Conservation (phyloP, 257 asterid species). For the Fraxinus anomala region DNA sequence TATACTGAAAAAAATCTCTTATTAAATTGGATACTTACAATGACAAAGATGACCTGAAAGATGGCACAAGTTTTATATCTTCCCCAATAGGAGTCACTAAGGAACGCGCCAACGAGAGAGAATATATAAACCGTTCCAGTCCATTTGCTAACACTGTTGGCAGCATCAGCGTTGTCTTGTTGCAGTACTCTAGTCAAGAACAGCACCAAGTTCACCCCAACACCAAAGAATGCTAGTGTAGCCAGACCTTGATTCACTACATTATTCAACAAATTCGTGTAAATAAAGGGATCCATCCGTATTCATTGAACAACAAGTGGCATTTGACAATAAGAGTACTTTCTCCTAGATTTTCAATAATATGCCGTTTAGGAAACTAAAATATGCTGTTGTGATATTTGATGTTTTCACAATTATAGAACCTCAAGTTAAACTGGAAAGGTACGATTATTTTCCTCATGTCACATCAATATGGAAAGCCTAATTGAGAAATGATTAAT, state of each 20-base stretch:
- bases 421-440: neutral
- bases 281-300: neutral
- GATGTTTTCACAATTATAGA: no score
- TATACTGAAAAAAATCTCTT: neutral
- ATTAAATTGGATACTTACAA: conserved; percentile 44
- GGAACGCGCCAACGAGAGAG: conserved; percentile 96
- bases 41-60: conserved; percentile 74
- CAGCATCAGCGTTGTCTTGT: conserved; percentile 86
- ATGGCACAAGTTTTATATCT: conserved; percentile 85
- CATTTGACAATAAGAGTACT: neutral
- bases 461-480: conserved; percentile 2
- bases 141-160: conserved; percentile 94
- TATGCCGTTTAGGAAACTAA: neutral
- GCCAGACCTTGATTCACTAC: conserved; percentile 96
- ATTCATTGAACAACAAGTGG: neutral
- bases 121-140: conserved; percentile 93
- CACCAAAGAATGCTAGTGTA: conserved; percentile 90
- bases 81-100: conserved; percentile 98
- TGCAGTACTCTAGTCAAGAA: conserved; percentile 84
- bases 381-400: no score
- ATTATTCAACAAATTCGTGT: neutral
- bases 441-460: neutral
- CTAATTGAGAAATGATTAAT: neutral
- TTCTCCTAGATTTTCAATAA: neutral
- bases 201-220: conserved; percentile 88